Evolutionary conservation across 345 rosid species (phyloP), one percentile per base, ranked within the genome.

Genomic region (Camelina sativa): DNA sequence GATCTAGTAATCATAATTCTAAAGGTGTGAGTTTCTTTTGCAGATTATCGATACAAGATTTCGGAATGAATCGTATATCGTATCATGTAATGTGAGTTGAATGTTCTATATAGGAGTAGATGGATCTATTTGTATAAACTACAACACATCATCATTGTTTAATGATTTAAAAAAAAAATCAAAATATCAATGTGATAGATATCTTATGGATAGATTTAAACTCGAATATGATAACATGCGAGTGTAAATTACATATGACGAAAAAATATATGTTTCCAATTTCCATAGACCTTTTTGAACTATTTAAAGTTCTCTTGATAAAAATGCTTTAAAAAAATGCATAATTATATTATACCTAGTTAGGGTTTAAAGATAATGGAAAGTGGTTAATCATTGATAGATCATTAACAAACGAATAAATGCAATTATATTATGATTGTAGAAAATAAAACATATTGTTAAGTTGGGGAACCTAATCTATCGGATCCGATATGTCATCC

Each of bases 331-430:
- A 28, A 28, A 28, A 28, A 28, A 28, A 28, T 28, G 30, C 5
- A 28, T 34, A 34, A 7, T 2, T 34, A 56, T 38, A 60, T 22
- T 37, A 48, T 48, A 48, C 22, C 40, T 58, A 70, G 7, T 58
- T 46, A 34, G 37, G 23, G 13, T 43, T 41, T 25, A 62, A 37
- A 11, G 52, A 72, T 62, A 28, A 53, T 62, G 46, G 1, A 53
- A 72, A 53, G 55, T 54, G 53, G 76, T 8, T 51, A 50, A 72
- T 61, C 32, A 61, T 61, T 30, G 22, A 22, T 40, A 51, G 10
- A 6, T 54, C 28, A 71, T 23, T 6, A 69, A 60, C 11, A 48
- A 34, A 58, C 10, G 11, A 16, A 38, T 69, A 57, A 69, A 44
- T 28, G 6, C 56, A 52, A 11, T 22, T 20, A 20, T 20, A 10